Evolutionary conservation across 75 land plant genomes (phyloP).

Genomic region (Selaginella tamariscina): DNA sequence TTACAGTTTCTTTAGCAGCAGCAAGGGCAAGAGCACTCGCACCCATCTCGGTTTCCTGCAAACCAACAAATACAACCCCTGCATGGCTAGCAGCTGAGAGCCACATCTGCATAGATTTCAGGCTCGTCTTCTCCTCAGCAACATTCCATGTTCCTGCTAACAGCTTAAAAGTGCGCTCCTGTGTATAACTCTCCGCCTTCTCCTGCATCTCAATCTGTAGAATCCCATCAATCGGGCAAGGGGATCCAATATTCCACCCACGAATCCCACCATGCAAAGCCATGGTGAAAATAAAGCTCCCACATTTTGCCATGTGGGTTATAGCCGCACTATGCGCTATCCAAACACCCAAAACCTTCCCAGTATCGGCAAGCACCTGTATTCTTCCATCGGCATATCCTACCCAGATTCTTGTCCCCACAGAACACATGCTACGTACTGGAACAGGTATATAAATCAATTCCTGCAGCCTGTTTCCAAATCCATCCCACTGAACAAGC

Average conservation of each 20-base stretch:
- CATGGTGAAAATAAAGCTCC: constrained; percentile 57
- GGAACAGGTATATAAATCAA: constrained; percentile 34
- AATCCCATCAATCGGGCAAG: constrained; percentile 50
- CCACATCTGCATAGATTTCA: constrained; percentile 69
- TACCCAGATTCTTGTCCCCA: constrained; percentile 62
- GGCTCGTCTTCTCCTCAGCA: constrained; percentile 65
- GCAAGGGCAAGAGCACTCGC: constrained; percentile 90
- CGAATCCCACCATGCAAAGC: constrained; percentile 74
- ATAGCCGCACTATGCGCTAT: constrained; percentile 57
- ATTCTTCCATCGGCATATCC: constrained; percentile 72
- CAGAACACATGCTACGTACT: constrained; percentile 56
- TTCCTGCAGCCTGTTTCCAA: constrained; percentile 57
- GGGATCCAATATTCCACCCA: constrained; percentile 75
- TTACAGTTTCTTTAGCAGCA: constrained; percentile 96
- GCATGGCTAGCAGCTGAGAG: constrained; percentile 46
- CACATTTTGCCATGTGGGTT: constrained; percentile 52
- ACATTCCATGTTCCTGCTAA: constrained; percentile 93
- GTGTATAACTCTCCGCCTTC: constrained; percentile 43
- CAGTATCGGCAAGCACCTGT: constrained; percentile 30
- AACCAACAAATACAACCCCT: constrained; percentile 61
- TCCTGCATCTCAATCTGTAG: constrained; percentile 39
- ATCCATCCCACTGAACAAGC: constrained; percentile 71
- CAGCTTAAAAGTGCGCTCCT: constrained; percentile 36
- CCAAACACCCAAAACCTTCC: constrained; percentile 30
- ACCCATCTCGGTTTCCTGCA: constrained; percentile 99